Evolutionary conservation across 2,329 filamentous ascomycete genomes (phyloP).

Genomic region (Calonectria leucothoes): DNA sequence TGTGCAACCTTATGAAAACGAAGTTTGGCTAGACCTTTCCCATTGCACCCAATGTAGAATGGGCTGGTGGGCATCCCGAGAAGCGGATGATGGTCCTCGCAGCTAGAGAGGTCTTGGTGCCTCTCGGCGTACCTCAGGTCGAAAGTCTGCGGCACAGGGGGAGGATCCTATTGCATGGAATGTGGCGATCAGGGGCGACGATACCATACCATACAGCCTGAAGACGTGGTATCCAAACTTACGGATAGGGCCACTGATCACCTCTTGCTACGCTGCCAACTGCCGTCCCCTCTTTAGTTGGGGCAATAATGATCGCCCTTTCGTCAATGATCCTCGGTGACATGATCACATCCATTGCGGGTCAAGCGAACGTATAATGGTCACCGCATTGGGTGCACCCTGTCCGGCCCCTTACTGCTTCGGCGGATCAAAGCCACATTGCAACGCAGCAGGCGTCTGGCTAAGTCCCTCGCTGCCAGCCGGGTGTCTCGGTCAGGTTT

Average conservation of each 20-base stretch:
- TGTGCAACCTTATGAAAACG: slow-evolving; percentile 6
- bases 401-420: background rate
- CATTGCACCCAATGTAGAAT: slow-evolving; percentile 10
- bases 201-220: slow-evolving; percentile 4
- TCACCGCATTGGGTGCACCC: background rate
- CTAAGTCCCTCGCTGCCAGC: background rate
- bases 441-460: background rate
- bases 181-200: slow-evolving; percentile 17
- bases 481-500: background rate
- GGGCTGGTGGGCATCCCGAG: background rate
- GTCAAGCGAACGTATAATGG: slow-evolving; percentile 19
- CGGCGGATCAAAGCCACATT: slow-evolving; percentile 8
- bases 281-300: slow-evolving; percentile 9
- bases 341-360: slow-evolving; percentile 1
- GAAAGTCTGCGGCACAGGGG: slow-evolving; percentile 9
- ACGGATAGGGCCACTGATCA: slow-evolving; percentile 1
- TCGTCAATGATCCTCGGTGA: slow-evolving; percentile 3
- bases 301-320: slow-evolving; percentile 12
- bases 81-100: slow-evolving; percentile 5
- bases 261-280: background rate
- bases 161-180: slow-evolving; percentile 25
- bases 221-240: slow-evolving; percentile 8
- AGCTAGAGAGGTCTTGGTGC: background rate
- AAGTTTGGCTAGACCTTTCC: slow-evolving; percentile 1
- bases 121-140: background rate